Evolutionary conservation across 148 eudicot species (phyloP), one percentile per base, ranked within the genome.

Genomic region (Cornus suecica): DNA sequence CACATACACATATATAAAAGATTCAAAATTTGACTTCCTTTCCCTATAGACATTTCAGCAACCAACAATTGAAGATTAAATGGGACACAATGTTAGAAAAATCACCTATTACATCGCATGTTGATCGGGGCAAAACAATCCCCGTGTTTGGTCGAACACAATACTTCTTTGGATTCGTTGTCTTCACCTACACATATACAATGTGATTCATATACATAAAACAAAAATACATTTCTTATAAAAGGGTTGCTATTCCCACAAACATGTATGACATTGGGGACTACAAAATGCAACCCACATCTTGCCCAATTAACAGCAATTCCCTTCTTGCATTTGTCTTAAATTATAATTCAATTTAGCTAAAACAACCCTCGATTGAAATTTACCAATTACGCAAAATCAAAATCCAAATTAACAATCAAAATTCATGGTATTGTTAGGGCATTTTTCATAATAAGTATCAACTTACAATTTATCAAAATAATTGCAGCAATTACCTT

Each of bases 141-240:
- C 97, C 94, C 3, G 91, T 88, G 70, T 92, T 92, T 0, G 97
- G 97, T 42, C 97, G 89, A 84, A 90, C 97, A 42, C 92, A 90
- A 61, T 92, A 92, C 80, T 92, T 92, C 88, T 88, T 92, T 3
- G 97, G 97, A 82, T 92, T 92, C 37, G 97, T 92, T 0, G 97
- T 92, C 83, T 90, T 92, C 56, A 92, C 94, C 97, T 87, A 56
- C 41, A 68, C 69, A 76, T 26, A 18, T 4, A 68, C 62, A 22
- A 58, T 18, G 18, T 58, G 9, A 58, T 18, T 58, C n/a, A 14
- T 58, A 58, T 5, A 52, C 4, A n/a, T 58, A 24, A 7, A 58
- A 58, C 8, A 20, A 58, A 14, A 22, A 22, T 18, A 58, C 15
- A 48, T 3, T 58, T 58, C 62, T 20, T 4, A 52, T 4, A 15